These are phyloP conservation scores for Rhizomucor pusillus DNA, from an alignment of 371 early-diverging fungal genomes.

Conservation along the genomic window DNA sequence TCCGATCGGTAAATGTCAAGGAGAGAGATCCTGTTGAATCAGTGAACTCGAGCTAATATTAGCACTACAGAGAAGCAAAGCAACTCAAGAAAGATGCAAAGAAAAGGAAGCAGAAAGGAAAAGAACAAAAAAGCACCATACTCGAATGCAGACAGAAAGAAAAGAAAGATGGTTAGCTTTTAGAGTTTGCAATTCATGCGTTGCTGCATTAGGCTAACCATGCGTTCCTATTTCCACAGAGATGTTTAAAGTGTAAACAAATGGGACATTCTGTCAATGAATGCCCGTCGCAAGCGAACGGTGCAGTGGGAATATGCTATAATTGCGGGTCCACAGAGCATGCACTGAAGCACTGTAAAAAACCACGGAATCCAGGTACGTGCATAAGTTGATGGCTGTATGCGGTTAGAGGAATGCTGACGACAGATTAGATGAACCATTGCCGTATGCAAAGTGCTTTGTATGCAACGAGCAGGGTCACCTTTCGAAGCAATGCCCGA, in stretches of 20 bases:
- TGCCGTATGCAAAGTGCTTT: slow-evolving; percentile 80
- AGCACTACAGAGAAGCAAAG: too few relatives aligned
- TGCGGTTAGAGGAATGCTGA: background rate
- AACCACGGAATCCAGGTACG: slow-evolving; percentile 57
- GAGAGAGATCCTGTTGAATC: background rate
- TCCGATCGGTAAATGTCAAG: too few relatives aligned
- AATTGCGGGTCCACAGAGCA: slow-evolving; percentile 87
- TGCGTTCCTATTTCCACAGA: slow-evolving; percentile 25
- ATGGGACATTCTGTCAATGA: slow-evolving; percentile 80
- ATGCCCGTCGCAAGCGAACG: slow-evolving; percentile 64
- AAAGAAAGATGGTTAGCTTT: slow-evolving; percentile 30
- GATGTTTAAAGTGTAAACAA: slow-evolving; percentile 84
- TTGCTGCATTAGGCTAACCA: too few relatives aligned
- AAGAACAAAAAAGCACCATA: slow-evolving; percentile 6
- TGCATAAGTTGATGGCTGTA: slow-evolving; percentile 1
- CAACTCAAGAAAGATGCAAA: too few relatives aligned
- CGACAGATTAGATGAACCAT: slow-evolving; percentile 25
- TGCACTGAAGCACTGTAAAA: slow-evolving; percentile 71
- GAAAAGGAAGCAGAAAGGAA: slow-evolving; percentile 2
- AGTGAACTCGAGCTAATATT: slow-evolving; percentile 1
- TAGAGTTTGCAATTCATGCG: background rate
- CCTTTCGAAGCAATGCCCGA: slow-evolving; percentile 74
- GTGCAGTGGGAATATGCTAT: slow-evolving; percentile 72
- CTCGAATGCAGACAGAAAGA: slow-evolving; percentile 6
- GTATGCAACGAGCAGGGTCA: slow-evolving; percentile 86